phyloP scores from a whole-genome alignment of 2,329 filamentous ascomycete species.

The Hypocrella siamensis region DNA sequence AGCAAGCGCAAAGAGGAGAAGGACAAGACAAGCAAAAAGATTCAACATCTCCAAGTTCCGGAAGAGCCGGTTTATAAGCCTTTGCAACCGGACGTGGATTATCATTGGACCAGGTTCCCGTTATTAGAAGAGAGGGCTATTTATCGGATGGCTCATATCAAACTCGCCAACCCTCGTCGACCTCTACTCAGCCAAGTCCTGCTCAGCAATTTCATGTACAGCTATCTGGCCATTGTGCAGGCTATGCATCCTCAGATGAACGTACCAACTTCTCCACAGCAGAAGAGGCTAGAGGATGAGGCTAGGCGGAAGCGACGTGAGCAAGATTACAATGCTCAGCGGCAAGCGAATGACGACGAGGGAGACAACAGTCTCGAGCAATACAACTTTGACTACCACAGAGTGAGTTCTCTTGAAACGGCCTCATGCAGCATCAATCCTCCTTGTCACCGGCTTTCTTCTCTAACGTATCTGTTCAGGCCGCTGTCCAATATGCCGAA shows the following conservation, averaged over 20 bases:
- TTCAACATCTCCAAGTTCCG: constrained; percentile 57
- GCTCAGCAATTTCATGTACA: constrained; percentile 99
- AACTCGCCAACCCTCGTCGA: constrained; percentile 89
- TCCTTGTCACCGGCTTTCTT: too few relatives aligned
- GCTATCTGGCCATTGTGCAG: constrained; percentile 94
- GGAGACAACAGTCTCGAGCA: constrained; percentile 32
- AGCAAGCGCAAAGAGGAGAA: constrained; percentile 75
- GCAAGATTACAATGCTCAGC: constrained; percentile 30
- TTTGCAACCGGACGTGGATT: constrained; percentile 77
- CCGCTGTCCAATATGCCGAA: constrained; percentile 30
- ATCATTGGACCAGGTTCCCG: constrained; percentile 89
- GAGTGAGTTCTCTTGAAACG: constrained; percentile 20
- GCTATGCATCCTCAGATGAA: constrained; percentile 96
- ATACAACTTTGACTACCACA: constrained; percentile 38
- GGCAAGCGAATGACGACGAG: constrained; percentile 27
- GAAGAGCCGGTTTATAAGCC: constrained; percentile 61
- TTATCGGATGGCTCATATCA: constrained; percentile 97
- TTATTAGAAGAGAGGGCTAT: constrained; percentile 93
- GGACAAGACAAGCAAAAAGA: constrained; percentile 60
- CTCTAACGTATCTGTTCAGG: constrained; percentile 12
- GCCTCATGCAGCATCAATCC: background rate
- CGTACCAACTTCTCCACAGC: constrained; percentile 69
- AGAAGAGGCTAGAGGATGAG: constrained; percentile 44
- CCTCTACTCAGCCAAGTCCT: constrained; percentile 88
- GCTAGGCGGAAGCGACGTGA: constrained; percentile 33